Percentiles rank a stretch among this genome's conserved stretches.
phyloP scores from a whole-genome alignment of 1,284 basidiomycete genomes.

The Microbotryum silenes-acaulis region DNA sequence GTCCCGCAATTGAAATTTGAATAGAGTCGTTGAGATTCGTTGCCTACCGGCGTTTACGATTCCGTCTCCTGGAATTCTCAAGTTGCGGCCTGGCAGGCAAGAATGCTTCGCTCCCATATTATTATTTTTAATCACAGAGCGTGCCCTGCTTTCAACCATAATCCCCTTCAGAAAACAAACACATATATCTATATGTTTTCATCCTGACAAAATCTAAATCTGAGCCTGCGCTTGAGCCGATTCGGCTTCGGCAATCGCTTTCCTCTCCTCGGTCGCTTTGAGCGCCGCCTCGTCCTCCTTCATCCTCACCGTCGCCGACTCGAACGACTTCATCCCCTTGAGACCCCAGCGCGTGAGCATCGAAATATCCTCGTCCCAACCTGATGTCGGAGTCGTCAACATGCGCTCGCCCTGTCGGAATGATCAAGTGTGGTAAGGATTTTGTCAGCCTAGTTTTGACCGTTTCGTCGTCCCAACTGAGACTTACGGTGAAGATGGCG shows the following conservation, averaged over 20 bases:
- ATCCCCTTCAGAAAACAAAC: too few relatives aligned
- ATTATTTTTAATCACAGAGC: too few relatives aligned
- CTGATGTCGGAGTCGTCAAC: conserved; percentile 75
- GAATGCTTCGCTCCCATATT: too few relatives aligned
- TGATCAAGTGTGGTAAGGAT: background rate
- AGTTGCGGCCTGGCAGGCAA: too few relatives aligned
- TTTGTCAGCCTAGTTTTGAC: background rate
- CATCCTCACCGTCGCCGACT: conserved; percentile 29
- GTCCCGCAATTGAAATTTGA: too few relatives aligned
- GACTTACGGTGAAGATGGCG: conserved; percentile 84
- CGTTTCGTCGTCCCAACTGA: background rate
- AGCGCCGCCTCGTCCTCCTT: conserved; percentile 31
- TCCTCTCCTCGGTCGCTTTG: conserved; percentile 26
- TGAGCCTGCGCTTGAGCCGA: conserved; percentile 9
- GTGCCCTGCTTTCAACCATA: too few relatives aligned
- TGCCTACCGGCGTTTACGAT: too few relatives aligned
- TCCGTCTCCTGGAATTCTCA: too few relatives aligned
- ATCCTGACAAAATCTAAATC: background rate
- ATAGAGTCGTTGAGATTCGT: too few relatives aligned
- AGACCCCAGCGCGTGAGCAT: conserved; percentile 93
- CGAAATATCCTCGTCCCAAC: conserved; percentile 67
- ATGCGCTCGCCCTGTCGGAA: conserved; percentile 66
- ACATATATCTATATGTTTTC: too few relatives aligned
- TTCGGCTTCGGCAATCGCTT: conserved; percentile 9
- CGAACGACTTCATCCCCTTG: conserved; percentile 62